Evolutionary conservation across 2,329 filamentous ascomycete species (phyloP).

Genomic region (Coniella vitis): DNA sequence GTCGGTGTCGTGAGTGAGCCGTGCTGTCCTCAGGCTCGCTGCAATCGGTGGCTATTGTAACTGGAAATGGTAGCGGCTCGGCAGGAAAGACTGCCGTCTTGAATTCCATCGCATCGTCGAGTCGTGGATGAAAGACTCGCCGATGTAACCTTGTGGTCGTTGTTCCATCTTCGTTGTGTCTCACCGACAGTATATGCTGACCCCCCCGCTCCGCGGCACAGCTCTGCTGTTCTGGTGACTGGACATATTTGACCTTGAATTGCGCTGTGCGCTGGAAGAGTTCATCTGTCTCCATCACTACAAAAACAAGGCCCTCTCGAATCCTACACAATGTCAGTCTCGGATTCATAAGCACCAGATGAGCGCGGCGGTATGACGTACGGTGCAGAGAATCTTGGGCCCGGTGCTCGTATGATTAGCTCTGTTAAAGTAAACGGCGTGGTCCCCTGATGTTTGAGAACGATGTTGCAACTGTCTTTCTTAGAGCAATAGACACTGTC

Average conservation of each 20-base stretch:
- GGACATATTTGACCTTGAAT: constrained; percentile 65
- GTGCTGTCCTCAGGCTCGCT: constrained; percentile 51
- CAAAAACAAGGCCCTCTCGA: constrained; percentile 86
- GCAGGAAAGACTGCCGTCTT: constrained; percentile 14
- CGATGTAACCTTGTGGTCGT: constrained; percentile 37
- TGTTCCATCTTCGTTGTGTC: constrained; percentile 45
- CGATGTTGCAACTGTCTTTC: constrained; percentile 77
- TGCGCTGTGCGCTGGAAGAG: constrained; percentile 64
- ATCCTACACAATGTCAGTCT: constrained; percentile 46
- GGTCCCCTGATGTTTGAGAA: constrained; percentile 73
- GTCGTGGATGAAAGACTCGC: constrained; percentile 33
- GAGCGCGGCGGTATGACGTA: constrained; percentile 40
- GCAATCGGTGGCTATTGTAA: constrained; percentile 40
- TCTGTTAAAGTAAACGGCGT: constrained; percentile 79
- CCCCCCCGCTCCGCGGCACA: constrained; percentile 15
- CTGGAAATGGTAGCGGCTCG: constrained; percentile 9
- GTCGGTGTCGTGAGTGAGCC: constrained; percentile 20
- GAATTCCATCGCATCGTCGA: constrained; percentile 35
- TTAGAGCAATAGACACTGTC: constrained; percentile 79
- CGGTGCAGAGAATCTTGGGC: constrained; percentile 76
- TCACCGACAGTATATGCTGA: constrained; percentile 42
- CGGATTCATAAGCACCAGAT: too few species aligned
- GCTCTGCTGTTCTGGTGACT: constrained; percentile 21
- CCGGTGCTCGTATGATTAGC: constrained; percentile 80
- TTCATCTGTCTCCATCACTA: constrained; percentile 78